These are phyloP conservation scores for Aspergillus sparsus DNA, from an alignment of 495 filamentous ascomycete species.

Conservation along the genomic window DNA sequence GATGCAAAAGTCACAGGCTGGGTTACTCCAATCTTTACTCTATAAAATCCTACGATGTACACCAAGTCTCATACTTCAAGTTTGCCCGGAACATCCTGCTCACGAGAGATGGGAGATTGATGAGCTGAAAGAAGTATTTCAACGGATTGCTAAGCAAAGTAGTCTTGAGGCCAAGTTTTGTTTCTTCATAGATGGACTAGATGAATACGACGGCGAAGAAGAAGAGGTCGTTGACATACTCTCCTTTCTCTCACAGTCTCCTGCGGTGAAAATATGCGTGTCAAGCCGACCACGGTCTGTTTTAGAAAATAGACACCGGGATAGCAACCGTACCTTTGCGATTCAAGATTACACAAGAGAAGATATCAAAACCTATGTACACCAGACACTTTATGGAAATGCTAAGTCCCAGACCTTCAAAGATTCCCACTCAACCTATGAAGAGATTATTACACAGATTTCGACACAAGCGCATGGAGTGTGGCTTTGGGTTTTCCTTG, in stretches of 20 bases:
- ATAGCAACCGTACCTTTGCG: constrained; percentile 29
- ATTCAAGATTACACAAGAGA: constrained; percentile 34
- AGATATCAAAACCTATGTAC: constrained; percentile 34
- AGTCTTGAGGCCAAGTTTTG: not conserved
- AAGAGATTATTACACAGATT: constrained; percentile 24
- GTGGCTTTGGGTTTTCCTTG: constrained; percentile 45
- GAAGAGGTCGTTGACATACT: constrained; percentile 27
- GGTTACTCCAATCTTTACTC: not conserved
- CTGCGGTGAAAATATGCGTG: not conserved
- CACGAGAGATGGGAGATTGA: no score
- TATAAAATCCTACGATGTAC: not conserved
- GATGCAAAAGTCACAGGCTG: constrained; percentile 23
- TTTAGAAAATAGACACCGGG: constrained; percentile 34
- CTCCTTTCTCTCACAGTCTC: constrained; percentile 8
- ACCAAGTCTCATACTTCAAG: constrained; percentile 27
- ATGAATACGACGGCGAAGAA: constrained; percentile 36
- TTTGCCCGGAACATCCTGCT: constrained; percentile 16
- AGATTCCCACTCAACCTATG: not conserved
- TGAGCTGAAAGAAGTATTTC: no score
- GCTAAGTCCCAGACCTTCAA: no score
- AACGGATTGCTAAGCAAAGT: no score
- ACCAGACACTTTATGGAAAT: no score
- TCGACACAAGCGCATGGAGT: constrained; percentile 35
- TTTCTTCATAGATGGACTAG: constrained; percentile 26
- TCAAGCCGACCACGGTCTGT: not conserved